phyloP scores from a whole-genome alignment of 2,329 filamentous ascomycete species.

The Ceratocystis papillata region DNA sequence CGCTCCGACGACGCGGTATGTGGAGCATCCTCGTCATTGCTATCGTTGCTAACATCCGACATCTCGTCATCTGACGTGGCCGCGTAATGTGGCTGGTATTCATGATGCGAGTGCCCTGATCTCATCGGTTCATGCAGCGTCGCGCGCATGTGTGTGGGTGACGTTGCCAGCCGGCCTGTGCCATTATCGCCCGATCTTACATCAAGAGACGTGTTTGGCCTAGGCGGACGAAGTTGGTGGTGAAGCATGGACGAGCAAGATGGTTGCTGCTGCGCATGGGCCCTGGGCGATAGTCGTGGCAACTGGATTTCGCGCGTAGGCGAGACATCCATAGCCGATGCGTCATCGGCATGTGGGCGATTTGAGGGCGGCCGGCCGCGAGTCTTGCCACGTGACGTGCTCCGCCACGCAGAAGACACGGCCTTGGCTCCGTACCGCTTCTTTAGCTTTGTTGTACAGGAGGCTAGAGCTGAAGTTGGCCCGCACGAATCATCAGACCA shows the following conservation, averaged over 20 bases:
- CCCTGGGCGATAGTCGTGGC: neutral
- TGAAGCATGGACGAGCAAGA: neutral
- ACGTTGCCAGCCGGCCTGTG: constrained; percentile 52
- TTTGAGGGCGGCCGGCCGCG: constrained; percentile 60
- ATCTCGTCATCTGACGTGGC: neutral
- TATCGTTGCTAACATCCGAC: neutral
- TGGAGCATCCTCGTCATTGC: neutral
- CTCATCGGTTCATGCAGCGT: neutral
- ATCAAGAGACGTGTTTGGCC: constrained; percentile 35
- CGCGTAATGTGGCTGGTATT: constrained; percentile 25
- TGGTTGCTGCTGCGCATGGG: neutral
- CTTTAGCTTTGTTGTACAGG: constrained; percentile 32
- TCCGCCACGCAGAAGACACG: constrained; percentile 80
- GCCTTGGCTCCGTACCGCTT: constrained; percentile 66
- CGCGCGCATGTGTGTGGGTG: constrained; percentile 33
- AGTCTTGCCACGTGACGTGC: constrained; percentile 46
- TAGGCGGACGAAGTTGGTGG: constrained; percentile 28
- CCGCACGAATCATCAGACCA: constrained; percentile 59
- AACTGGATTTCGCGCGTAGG: neutral
- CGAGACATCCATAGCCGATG: neutral
- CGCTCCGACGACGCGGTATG: neutral
- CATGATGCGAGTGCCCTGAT: constrained; percentile 9
- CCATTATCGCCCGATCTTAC: constrained; percentile 46
- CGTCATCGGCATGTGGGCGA: neutral
- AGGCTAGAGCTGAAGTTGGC: constrained; percentile 58